A percentile compares a stretch with the other conserved stretches of the same genome.
Conservation (phyloP, 805 yeast genomes). For the Scheffersomyces ergatensis region DNA sequence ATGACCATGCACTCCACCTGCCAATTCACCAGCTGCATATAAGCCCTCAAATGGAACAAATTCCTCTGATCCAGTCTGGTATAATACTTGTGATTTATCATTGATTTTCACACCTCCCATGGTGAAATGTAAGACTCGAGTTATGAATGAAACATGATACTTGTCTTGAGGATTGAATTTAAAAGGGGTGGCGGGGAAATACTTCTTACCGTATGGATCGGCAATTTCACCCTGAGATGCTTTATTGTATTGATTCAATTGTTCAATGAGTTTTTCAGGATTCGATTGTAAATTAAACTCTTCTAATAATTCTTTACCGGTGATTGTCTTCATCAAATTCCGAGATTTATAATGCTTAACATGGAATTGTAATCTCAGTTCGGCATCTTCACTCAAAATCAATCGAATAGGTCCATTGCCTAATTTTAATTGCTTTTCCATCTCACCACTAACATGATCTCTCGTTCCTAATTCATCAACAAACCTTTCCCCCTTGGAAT, state of each 20-base stretch:
- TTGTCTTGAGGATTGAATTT: conserved; percentile 24
- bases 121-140: conserved; percentile 64
- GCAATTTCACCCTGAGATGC: conserved; percentile 40
- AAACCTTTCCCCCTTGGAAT: conserved; percentile 52
- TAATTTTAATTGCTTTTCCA: conserved; percentile 39
- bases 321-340: conserved; percentile 48
- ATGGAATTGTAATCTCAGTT: conserved; percentile 45
- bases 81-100: conserved; percentile 45
- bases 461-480: conserved; percentile 61
- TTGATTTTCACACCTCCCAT: conserved; percentile 71
- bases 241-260: conserved; percentile 40
- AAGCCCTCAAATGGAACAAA: conserved; percentile 30
- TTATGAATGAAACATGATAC: conserved; percentile 52
- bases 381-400: conserved; percentile 47
- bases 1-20: conserved; percentile 47
- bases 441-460: conserved; percentile 58
- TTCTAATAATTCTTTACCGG: conserved; percentile 42
- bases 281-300: conserved; percentile 19
- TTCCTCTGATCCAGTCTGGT: conserved; percentile 12
- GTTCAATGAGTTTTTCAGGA: conserved; percentile 21
- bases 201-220: conserved; percentile 46
- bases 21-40: conserved; percentile 44
- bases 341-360: conserved; percentile 56
- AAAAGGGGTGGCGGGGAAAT: conserved; percentile 48
- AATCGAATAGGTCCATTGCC: conserved; percentile 50